Base-by-base conservation (phyloP, 768 basidiomycete genomes). In the Auriscalpium vulgare region DNA sequence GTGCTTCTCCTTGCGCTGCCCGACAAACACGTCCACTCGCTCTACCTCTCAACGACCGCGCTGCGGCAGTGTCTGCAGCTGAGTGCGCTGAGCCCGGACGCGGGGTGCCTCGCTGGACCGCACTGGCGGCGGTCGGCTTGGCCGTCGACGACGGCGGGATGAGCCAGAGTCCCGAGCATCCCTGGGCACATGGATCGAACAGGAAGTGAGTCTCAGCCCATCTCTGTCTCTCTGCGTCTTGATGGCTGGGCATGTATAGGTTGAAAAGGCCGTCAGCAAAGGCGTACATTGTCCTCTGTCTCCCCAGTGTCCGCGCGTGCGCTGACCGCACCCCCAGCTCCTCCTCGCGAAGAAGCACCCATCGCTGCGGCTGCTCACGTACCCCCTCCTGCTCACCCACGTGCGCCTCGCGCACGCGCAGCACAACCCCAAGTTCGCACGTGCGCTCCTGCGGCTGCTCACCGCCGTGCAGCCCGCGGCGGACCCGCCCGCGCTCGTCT, bases 81-180 rank as follows among this genome's bases (percentile, higher is more conserved):
- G 0, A 71, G 73, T 3, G 72, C 75, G 11, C 71, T 89, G 1
- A 77, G 81, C 6, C 75, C 77, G 7, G 77, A 79, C 50, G 66
- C 83, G 9, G 87, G 88, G 62, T 89, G 86, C 64, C 73, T 81
- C 8, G 86, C 86, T 88, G 84, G 81, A 82, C 82, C 1, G 78
- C 78, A 8, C 61, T 89, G 0, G 87, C 82, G 0, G 88, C 91
- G 67, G 62, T 87, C 2, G 88, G 87, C 3, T 74, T 89, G 64
- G 73, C 73, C 56, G 75, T 81, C 46, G 74, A 81, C 49, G 66
- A 69, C 14, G 75, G 79, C 19, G 78, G 80, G 23, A 69, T 78
- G 50, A 66, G 68, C 47, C 62, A 65, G 38, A 61, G 48, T 29
- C 69, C 68, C 2, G 73, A 72, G 56, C 58, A 77, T 66, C 50